Percentiles rank a stretch among this genome's conserved stretches.
phyloP scores from a whole-genome alignment of 176 grass and related monocot genomes.

The Zoysia japonica region DNA sequence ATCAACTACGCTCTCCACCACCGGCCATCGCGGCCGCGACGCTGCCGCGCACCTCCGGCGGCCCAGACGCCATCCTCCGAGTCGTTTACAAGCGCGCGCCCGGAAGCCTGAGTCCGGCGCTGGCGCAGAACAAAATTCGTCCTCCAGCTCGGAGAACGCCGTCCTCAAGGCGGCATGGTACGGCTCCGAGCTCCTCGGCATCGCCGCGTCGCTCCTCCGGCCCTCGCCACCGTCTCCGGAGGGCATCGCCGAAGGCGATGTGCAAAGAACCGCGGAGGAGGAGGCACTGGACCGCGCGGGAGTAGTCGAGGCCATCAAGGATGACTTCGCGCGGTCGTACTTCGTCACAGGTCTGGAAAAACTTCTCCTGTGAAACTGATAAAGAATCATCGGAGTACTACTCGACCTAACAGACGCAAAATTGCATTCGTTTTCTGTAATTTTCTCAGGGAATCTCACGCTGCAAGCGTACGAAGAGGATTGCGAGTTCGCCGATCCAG shows the following conservation, averaged over 20 bases:
- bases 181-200: conserved; percentile 83
- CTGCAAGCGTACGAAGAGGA: conserved; percentile 67
- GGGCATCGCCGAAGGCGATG: background rate
- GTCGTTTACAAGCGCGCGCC: conserved; percentile 17
- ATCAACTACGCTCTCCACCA: background rate
- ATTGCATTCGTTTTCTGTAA: background rate
- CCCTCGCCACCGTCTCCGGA: conserved; percentile 24
- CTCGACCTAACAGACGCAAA: background rate
- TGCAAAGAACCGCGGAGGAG: background rate
- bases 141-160: conserved; percentile 62
- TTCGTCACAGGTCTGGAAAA: conserved; percentile 78
- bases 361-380: background rate
- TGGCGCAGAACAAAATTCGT: conserved; percentile 29
- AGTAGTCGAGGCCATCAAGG: conserved; percentile 74
- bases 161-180: conserved; percentile 87
- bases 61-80: background rate
- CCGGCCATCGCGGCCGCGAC: background rate
- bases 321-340: conserved; percentile 80
- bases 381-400: background rate
- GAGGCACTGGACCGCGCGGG: conserved; percentile 33
- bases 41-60: background rate
- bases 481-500: conserved; percentile 89
- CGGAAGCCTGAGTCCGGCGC: conserved; percentile 39
- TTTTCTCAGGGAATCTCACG: conserved; percentile 63
- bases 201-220: conserved; percentile 72